A percentile compares a stretch with the other conserved stretches of the same genome.
Conservation (phyloP, 1,139 yeast genomes). For the Fermentozyma sake region DNA sequence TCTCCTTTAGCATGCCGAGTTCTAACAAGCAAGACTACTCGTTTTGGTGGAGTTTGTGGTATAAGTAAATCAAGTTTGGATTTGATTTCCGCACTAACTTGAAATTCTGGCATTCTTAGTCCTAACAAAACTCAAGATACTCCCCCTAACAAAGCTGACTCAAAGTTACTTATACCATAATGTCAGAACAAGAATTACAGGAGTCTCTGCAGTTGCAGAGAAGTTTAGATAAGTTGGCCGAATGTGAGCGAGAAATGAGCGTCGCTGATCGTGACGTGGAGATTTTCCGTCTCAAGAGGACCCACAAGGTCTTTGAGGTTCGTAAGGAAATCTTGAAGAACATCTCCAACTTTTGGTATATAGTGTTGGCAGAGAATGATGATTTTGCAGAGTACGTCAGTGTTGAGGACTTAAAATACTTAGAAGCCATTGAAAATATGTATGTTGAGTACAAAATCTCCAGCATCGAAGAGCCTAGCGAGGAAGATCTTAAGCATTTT, state of each 20-base stretch:
- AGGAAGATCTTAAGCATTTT: slow-evolving; percentile 26
- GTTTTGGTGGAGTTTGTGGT: slow-evolving; percentile 3
- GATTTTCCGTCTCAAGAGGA: slow-evolving; percentile 41
- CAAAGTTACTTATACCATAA: neutral
- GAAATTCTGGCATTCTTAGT: no score
- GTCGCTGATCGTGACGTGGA: slow-evolving; percentile 54
- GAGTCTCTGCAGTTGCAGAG: slow-evolving; percentile 10
- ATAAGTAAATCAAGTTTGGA: slow-evolving; percentile 1
- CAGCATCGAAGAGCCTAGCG: slow-evolving; percentile 15
- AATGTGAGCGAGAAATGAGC: slow-evolving; percentile 53
- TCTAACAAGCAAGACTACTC: no score
- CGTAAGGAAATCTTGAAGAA: slow-evolving; percentile 42
- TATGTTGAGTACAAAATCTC: slow-evolving; percentile 47
- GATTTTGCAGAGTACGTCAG: slow-evolving; percentile 69
- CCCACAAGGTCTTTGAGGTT: slow-evolving; percentile 46
- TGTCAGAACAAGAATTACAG: no score
- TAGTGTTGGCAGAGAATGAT: slow-evolving; percentile 69
- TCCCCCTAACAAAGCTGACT: no score
- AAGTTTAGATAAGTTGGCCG: slow-evolving; percentile 36
- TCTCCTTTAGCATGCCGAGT: slow-evolving; percentile 26
- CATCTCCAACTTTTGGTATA: slow-evolving; percentile 73
- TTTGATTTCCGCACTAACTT: no score
- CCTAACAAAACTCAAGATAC: no score
- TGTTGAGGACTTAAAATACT: slow-evolving; percentile 62
- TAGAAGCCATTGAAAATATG: slow-evolving; percentile 57